Percentiles rank a stretch among this genome's conserved stretches.
Evolutionary conservation across 352 stramenopile genomes (phyloP).

Genomic region (Chloridella minuta): DNA sequence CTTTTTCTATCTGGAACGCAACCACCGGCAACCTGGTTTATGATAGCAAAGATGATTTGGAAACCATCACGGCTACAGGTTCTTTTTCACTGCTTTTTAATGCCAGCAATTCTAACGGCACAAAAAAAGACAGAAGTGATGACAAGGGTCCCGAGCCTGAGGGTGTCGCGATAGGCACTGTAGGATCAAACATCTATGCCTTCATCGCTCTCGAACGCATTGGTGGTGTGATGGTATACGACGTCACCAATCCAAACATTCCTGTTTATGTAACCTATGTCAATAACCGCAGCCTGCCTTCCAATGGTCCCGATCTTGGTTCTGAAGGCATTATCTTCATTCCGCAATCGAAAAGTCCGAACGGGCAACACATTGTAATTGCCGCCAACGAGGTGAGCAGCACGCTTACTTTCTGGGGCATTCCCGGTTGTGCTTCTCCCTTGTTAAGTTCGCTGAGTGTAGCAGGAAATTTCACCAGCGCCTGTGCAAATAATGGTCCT

Average conservation of each 20-base stretch:
- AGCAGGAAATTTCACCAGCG: neutral
- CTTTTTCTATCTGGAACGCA: neutral
- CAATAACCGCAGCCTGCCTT: neutral
- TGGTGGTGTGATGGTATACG: neutral
- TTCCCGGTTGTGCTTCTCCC: neutral
- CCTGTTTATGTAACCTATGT: neutral
- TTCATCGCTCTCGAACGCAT: neutral
- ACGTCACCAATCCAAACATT: neutral
- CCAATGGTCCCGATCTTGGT: neutral
- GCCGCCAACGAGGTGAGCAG: neutral
- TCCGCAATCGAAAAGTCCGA: neutral
- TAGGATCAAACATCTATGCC: neutral
- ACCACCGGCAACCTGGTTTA: neutral
- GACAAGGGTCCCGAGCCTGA: neutral
- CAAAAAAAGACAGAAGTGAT: neutral
- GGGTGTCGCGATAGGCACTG: neutral
- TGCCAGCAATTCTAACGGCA: neutral
- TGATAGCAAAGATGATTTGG: neutral
- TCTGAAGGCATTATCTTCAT: neutral
- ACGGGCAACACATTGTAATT: neutral
- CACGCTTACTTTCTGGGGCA: neutral
- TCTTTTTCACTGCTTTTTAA: neutral
- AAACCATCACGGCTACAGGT: neutral
- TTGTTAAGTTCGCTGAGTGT: neutral
- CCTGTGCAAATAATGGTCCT: neutral